Evolutionary conservation across 2,329 filamentous ascomycete genomes (phyloP), one percentile per base, ranked within the genome.

Genomic region (Keithomyces neogunnii): DNA sequence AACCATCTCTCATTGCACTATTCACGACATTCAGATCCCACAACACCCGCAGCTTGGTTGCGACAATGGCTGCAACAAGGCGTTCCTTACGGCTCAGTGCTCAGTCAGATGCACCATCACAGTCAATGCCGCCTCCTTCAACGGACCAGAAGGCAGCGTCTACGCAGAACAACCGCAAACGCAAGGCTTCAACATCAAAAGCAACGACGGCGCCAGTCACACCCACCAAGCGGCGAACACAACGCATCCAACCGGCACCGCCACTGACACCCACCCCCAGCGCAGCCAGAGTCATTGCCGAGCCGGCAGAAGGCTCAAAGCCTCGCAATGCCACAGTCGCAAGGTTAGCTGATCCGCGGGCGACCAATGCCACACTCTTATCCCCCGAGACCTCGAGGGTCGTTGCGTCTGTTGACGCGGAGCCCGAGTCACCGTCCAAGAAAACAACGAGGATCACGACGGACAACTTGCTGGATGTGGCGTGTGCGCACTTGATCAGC

Each of bases 381-480:
- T 88, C 86, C 0, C 85, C 86, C 2, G 78, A 84, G 62, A 84
- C 85, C 3, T 86, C 82, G 3, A 76, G 81, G 44, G 63, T 88
- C 6, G 69, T 86, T 29, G 73, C 76, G 9, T 73, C 71, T n/a
- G 72, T 74, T 44, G 40, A 72, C 62, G 55, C 76, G 62, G 66
- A 66, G 64, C 70, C 56, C 36, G 69, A 62, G 59, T 80, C 67
- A 57, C 77, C 68, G 60, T 75, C 69, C 57, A 80, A 70, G 60
- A 62, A 52, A 56, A 57, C 57, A 3, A 50, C 38, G 5, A 59
- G 50, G 13, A 77, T 77, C 1, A 87, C 86, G n/a, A 88, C 85
- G 4, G 80, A 78, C 19, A 88, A 79, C 48, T 69, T 96, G 13
- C 77, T 97, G 2, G 76, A 87, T 42, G 78, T 89, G 61, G 92